Evolutionary conservation across 306 rosid genomes (phyloP).

Genomic region (Oxytropis ochrocephala): DNA sequence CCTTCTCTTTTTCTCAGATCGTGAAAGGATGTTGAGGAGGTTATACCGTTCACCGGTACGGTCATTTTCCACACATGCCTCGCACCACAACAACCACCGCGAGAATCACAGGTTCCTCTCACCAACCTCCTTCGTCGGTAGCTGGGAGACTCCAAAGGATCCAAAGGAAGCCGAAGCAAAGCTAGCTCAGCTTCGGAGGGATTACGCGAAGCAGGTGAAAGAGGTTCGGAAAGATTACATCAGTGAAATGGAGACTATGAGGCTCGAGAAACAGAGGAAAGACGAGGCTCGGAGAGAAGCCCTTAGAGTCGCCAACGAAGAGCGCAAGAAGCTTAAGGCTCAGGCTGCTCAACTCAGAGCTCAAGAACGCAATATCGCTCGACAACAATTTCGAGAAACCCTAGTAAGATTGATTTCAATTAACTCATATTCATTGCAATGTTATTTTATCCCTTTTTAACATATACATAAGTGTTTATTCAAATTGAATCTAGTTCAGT

Average conservation of each 20-base stretch:
- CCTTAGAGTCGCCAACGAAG: constrained; percentile 62
- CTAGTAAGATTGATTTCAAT: constrained; percentile 31
- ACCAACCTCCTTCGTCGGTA: constrained; percentile 42
- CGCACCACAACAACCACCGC: constrained; percentile 48
- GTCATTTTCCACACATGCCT: constrained; percentile 32
- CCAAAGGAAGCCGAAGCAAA: constrained; percentile 66
- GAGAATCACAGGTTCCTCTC: constrained; percentile 48
- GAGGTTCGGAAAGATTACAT: constrained; percentile 66
- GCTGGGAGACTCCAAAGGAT: constrained; percentile 67
- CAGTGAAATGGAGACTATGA: constrained; percentile 54
- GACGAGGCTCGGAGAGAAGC: constrained; percentile 64
- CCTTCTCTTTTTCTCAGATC: no score
- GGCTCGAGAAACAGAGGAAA: constrained; percentile 56
- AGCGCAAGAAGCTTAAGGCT: constrained; percentile 63
- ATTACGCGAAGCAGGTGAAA: constrained; percentile 74
- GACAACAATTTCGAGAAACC: constrained; percentile 59
- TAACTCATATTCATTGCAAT: no score
- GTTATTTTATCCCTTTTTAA: no score
- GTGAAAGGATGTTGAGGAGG: background rate
- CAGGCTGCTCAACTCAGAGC: constrained; percentile 66
- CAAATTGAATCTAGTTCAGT: background rate
- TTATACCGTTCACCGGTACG: constrained; percentile 20
- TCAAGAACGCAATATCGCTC: constrained; percentile 51
- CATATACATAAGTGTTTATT: no score
- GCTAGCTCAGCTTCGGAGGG: constrained; percentile 57